Evolutionary conservation across 2,329 filamentous ascomycete genomes (phyloP), one percentile per base, ranked within the genome.

Genomic region (Iodosphaeria phyllophila): DNA sequence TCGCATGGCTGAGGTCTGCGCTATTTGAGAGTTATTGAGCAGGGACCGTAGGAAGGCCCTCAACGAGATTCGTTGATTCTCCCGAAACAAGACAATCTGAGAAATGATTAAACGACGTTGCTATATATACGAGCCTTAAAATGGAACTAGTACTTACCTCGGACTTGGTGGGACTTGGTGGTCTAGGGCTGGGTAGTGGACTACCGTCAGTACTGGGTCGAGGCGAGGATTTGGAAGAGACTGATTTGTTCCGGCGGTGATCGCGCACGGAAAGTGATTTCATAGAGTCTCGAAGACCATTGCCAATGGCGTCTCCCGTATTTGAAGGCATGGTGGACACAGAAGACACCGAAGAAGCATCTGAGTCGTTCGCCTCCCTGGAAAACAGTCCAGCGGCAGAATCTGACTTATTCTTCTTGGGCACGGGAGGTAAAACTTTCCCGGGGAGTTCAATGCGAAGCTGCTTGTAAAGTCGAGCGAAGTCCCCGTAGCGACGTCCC

Each of bases 1-100:
- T 27, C 72, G 55, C 53, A 98, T 77, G 1, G 84, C 73, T 41
- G 73, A 77, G 1, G 83, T 91, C 29, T 72, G 67, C 18, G 84
- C 79, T 31, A 92, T 72, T 32, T 83, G 75, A 17, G 76, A 70
- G 38, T 92, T 92, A 23, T 86, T 70, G 14, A 98, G 52, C 8
- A 95, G 59, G 12, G 74, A 80, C 20, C 89, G 69, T n/a, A 98
- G 52, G 45, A 89, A 95, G 1, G 89, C 84, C 27, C 89, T 68
- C 4, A 98, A 58, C 2, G 86, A 95, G 11, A 95, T 77, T 35
- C 89, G 69, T 50, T 95, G 89, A 36, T 71, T 76, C 52, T 98
- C 89, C 20, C 89, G 68, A 54, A 77, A 84, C 10, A 95, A 55
- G 1, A 68, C 52, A 4, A 78, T 48, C 13, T 59, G 55, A 44